Base-by-base conservation (phyloP, 192 early-diverging fungal genomes). In the Coemansia sp. region DNA sequence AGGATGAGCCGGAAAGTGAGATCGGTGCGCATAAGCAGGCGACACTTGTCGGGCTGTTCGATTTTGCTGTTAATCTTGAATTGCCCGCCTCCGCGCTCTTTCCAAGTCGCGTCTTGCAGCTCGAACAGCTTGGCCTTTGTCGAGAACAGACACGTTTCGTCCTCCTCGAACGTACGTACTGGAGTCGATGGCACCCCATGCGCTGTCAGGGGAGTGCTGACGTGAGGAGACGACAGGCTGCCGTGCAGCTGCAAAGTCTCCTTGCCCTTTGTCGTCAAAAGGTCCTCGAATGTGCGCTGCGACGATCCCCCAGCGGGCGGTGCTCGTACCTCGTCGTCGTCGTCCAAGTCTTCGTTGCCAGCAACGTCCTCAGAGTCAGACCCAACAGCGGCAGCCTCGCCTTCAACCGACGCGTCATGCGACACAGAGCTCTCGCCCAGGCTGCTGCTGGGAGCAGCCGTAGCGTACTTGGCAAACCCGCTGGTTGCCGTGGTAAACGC, bases 11-110 rank as follows among this genome's bases (percentile, higher is more conserved):
- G 52, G 64, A 74, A 79, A 14, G 76, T 76, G 52, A 74, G 70
- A 16, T 81, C 78, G 2, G 77, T 79, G 26, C 84, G 70, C 84
- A 85, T 85, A n/a, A 82, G 74, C 63, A 85, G 52, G 17, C 79
- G 76, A 13, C 64, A 49, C 16, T 60, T 61, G 14, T 13, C 19
- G 3, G 43, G 21, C 21, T 73, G 39, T n/a, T 71, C 74, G 49
- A 61, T 75, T 8, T 63, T 67, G 39, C 43, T 59, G 33, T 84
- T 83, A 55, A 86, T 53, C 50, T 80, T 80, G 69, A 86, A 70
- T 50, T 73, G 69, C 9, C 85, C 85, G 28, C 49, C 59, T 17
- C 85, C 85, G 9, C 85, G 74, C 53, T 86, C 85, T 62, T 73
- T 77, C 85, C 85, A 86, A 39, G 59, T 43, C 32, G 53, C 63